phyloP scores from a whole-genome alignment of 2,329 filamentous ascomycete species.

The Nannizziopsis barbatae region DNA sequence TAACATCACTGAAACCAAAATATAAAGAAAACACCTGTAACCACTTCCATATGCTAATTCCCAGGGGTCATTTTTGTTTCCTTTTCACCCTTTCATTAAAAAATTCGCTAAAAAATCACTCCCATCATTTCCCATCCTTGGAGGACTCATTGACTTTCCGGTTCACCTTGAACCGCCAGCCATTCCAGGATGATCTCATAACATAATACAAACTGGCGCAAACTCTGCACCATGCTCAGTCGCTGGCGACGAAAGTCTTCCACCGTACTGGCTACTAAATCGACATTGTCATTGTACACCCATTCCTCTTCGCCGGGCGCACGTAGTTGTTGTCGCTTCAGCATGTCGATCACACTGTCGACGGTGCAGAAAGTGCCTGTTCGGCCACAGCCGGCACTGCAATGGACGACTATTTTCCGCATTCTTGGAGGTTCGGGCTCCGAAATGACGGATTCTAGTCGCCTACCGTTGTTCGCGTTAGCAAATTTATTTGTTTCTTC shows the following conservation, averaged over 20 bases:
- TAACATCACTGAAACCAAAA: no score
- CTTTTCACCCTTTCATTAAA: background rate
- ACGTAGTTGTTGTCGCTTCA: conserved; percentile 59
- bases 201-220: conserved; percentile 87
- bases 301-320: conserved; percentile 38
- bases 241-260: conserved; percentile 82
- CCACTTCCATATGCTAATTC: no score
- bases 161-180: conserved; percentile 35
- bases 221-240: conserved; percentile 90
- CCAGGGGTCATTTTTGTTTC: no score
- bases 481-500: conserved; percentile 68
- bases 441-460: conserved; percentile 40
- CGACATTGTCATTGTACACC: conserved; percentile 58
- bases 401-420: conserved; percentile 81
- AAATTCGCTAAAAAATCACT: background rate
- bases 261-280: conserved; percentile 76
- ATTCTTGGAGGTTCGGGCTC: conserved; percentile 47
- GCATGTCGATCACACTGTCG: conserved; percentile 89
- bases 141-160: background rate
- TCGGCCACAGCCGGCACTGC: conserved; percentile 87
- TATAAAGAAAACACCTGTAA: no score
- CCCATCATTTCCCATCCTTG: background rate
- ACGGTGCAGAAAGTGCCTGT: conserved; percentile 96
- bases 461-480: conserved; percentile 26
- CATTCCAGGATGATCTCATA: conserved; percentile 93